Conservation (phyloP, 163 green algal species). For the Coccomyxa subellipsoidea region DNA sequence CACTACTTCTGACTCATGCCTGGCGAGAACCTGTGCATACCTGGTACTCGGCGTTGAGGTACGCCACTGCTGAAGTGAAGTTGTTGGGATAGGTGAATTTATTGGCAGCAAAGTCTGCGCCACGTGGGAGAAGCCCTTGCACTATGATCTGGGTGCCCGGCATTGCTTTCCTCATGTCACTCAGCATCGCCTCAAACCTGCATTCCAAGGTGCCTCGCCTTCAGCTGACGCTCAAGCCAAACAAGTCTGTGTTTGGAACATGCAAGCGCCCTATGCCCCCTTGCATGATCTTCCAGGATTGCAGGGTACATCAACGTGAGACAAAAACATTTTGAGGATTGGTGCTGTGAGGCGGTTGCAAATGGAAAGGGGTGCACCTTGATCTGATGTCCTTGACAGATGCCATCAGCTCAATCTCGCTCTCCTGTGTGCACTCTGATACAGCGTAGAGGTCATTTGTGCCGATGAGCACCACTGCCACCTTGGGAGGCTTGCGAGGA, state of each 20-base stretch:
- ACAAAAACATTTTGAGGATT: neutral
- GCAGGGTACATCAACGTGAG: too few relatives aligned
- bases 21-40: too few relatives aligned
- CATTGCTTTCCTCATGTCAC: slow-evolving; percentile 4
- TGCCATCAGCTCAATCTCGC: neutral
- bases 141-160: slow-evolving; percentile 30
- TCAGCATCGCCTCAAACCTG: slow-evolving; percentile 22
- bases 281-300: too few relatives aligned
- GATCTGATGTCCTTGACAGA: neutral
- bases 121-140: slow-evolving; percentile 20
- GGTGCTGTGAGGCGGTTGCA: neutral
- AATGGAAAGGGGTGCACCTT: neutral
- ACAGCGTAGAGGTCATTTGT: slow-evolving; percentile 28
- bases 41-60: slow-evolving; percentile 23
- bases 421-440: neutral
- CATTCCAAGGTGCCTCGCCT: neutral
- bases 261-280: too few relatives aligned
- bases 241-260: too few relatives aligned
- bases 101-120: neutral
- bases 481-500: slow-evolving; percentile 2
- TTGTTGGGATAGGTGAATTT: slow-evolving; percentile 11
- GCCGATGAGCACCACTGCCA: slow-evolving; percentile 24
- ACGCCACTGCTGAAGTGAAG: slow-evolving; percentile 10
- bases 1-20: neutral
- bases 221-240: too few relatives aligned